Evolutionary conservation across 805 yeast species (phyloP), one percentile per base, ranked within the genome.

Genomic region (Cyberlindnera mississippiensis): DNA sequence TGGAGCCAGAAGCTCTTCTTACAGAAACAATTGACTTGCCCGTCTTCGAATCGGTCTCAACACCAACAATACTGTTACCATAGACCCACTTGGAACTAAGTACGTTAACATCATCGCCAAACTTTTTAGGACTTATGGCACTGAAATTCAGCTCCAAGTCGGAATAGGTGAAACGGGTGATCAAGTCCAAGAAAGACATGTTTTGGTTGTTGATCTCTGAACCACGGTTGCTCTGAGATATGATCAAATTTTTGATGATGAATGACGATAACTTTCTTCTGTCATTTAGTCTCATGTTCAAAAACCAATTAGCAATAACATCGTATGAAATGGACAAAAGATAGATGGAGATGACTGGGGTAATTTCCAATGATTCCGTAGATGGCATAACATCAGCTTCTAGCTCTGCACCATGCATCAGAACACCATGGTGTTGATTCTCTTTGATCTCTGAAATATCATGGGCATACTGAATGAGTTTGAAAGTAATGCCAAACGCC

Each of bases 401-500:
- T 1, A 73, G 69, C 38, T 77, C 82, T 19, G 65, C 62, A 4
- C 77, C 61, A 38, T 57, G 60, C 20, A 38, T 48, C 40, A 48
- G 40, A 15, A 44, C 53, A 38, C 55, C 66, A 49, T 37, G 60
- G 50, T 48, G 65, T 50, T 42, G 61, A 56, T 53, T 50, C 36
- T 53, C 53, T 32, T 53, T 55, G 3, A 39, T 27, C 27, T 51
- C 46, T n/a, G 52, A 42, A 19, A 63, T 49, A 50, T 84, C 89
- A 38, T 73, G 69, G 2, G 87, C 77, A 55, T 80, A 81, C 55
- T 85, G 86, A 41, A 87, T 82, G 52, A 80, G 82, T 52, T 82
- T 81, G 66, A 88, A 85, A 1, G 89, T 82, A 57, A 88, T 84
- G 2, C 85, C 96, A 66, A 88, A 85, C 3, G 87, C 86, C 35